phyloP scores from a whole-genome alignment of 768 basidiomycete species.

The Kwoniella bestiolae region DNA sequence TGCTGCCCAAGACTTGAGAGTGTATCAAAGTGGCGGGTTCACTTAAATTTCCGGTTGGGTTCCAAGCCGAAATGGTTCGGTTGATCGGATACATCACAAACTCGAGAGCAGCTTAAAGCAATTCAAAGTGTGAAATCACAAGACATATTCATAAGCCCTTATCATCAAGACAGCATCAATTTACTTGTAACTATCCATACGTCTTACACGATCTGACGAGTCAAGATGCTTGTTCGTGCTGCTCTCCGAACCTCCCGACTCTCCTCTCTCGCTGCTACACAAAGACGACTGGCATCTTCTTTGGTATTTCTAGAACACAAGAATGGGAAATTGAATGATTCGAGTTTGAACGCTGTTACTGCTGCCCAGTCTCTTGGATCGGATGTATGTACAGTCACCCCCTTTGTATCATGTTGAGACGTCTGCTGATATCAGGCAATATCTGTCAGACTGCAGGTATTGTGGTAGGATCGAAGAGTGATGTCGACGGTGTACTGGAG shows the following conservation, averaged over 20 bases:
- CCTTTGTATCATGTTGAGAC: too few relatives aligned
- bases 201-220: neutral
- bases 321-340: conserved; percentile 77
- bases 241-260: conserved; percentile 18
- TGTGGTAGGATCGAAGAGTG: conserved; percentile 54
- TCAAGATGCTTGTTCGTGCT: conserved; percentile 27
- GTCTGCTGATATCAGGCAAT: neutral
- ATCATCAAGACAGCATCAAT: too few relatives aligned
- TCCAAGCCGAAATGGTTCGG: neutral
- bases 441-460: conserved; percentile 55
- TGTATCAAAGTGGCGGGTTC: neutral
- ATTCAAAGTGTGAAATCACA: neutral
- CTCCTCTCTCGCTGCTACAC: conserved; percentile 22
- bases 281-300: conserved; percentile 50
- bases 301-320: conserved; percentile 90
- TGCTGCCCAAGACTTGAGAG: neutral
- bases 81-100: neutral
- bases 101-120: neutral
- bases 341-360: conserved; percentile 85
- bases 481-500: conserved; percentile 70
- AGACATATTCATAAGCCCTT: too few relatives aligned
- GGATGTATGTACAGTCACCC: too few relatives aligned
- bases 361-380: conserved; percentile 87
- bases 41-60: conserved; percentile 5
- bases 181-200: neutral